Conservation (phyloP, 78 protist genomes). For the Corallochytrium limacisporum region DNA sequence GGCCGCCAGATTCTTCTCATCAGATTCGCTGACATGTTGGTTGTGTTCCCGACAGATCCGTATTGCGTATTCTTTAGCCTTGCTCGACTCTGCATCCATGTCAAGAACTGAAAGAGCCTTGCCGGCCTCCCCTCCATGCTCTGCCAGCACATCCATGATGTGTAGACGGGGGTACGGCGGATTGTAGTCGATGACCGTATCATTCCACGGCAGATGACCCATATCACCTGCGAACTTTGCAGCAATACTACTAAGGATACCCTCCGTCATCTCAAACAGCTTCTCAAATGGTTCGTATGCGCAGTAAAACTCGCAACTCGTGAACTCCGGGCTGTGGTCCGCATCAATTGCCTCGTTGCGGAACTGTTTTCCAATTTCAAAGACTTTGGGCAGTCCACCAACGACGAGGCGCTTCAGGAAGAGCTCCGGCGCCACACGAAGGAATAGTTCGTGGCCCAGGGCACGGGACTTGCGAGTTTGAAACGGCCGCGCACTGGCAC, state of each 20-base stretch:
- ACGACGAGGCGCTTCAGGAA: constrained; percentile 92
- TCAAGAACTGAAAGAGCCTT: too few relatives aligned
- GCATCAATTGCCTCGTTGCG: constrained; percentile 95
- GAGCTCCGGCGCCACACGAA: constrained; percentile 99
- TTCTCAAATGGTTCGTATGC: constrained; percentile 96
- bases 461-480: constrained; percentile 59
- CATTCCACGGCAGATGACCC: background rate
- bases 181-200: background rate
- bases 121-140: too few relatives aligned
- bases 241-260: too few relatives aligned
- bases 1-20: too few relatives aligned
- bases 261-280: constrained; percentile 77
- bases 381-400: constrained; percentile 97
- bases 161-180: background rate
- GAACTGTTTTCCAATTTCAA: constrained; percentile 94
- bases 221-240: background rate
- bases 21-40: too few relatives aligned
- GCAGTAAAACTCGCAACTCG: constrained; percentile 94
- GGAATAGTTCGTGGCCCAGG: constrained; percentile 54
- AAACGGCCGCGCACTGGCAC: constrained; percentile 97
- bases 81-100: too few relatives aligned
- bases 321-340: constrained; percentile 98
- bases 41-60: too few relatives aligned
- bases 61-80: too few relatives aligned
- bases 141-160: too few relatives aligned